Conservation (phyloP, 306 rosid species). For the Neltuma alba region DNA sequence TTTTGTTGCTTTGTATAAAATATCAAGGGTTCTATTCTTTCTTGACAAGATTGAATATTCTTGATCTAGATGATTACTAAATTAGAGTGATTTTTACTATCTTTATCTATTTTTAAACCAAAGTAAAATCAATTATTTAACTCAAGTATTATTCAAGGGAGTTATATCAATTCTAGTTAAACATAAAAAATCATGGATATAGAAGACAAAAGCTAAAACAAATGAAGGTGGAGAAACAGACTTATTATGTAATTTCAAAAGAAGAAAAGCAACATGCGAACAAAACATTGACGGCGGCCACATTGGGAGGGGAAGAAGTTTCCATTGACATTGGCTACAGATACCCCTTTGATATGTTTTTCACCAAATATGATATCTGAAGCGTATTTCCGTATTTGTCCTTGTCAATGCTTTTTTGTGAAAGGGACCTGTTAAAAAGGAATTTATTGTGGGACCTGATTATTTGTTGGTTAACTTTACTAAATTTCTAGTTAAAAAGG, state of each 20-base stretch:
- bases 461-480: background rate
- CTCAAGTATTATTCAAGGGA: background rate
- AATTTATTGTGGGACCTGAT: background rate
- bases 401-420: background rate
- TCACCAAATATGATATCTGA: constrained; percentile 9
- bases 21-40: background rate
- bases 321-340: background rate
- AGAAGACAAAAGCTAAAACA: background rate
- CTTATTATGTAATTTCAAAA: too few species aligned
- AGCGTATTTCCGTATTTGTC: constrained; percentile 31
- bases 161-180: too few species aligned
- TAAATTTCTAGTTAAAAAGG: background rate
- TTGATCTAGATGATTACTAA: too few species aligned
- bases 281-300: background rate
- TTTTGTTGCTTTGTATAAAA: background rate
- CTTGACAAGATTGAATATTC: background rate
- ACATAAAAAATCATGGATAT: background rate
- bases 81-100: background rate
- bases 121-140: background rate
- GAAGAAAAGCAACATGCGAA: background rate
- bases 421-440: constrained; percentile 3
- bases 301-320: constrained; percentile 11
- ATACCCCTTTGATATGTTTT: background rate
- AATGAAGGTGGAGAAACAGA: background rate
- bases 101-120: background rate